These are phyloP conservation scores for Geosmithia morbida DNA, from an alignment of 2,329 filamentous ascomycete species.

Conservation along the genomic window DNA sequence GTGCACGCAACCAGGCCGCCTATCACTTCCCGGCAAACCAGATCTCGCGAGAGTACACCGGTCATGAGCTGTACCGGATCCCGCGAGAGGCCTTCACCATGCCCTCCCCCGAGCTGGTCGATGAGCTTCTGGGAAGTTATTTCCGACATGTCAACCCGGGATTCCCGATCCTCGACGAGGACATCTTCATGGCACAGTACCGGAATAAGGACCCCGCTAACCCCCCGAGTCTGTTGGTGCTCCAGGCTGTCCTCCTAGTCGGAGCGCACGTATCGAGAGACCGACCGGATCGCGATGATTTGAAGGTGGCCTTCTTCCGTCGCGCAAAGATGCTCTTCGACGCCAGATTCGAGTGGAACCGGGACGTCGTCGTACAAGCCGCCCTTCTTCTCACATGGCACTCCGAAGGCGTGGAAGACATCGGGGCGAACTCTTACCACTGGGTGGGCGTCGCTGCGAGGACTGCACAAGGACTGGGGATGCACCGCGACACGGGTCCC, in stretches of 20 bases:
- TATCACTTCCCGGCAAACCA: slow-evolving; percentile 16
- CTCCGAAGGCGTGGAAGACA: slow-evolving; percentile 38
- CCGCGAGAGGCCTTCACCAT: slow-evolving; percentile 29
- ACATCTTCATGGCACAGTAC: slow-evolving; percentile 33
- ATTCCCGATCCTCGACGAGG: slow-evolving; percentile 31
- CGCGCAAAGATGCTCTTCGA: slow-evolving; percentile 40
- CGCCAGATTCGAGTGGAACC: slow-evolving; percentile 34
- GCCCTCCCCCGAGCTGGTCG: slow-evolving; percentile 25
- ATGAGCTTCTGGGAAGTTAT: slow-evolving; percentile 30
- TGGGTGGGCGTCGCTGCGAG: slow-evolving; percentile 38
- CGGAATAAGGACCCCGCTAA: slow-evolving; percentile 4
- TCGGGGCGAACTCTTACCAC: slow-evolving; percentile 34
- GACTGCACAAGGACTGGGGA: slow-evolving; percentile 37
- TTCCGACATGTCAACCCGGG: slow-evolving; percentile 29
- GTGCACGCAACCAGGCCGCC: slow-evolving; percentile 1
- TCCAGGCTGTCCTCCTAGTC: slow-evolving; percentile 34
- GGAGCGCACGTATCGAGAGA: slow-evolving; percentile 33
- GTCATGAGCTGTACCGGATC: slow-evolving; percentile 34
- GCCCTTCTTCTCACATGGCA: slow-evolving; percentile 40
- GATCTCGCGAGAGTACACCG: slow-evolving; percentile 18
- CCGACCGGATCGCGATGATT: slow-evolving; percentile 11
- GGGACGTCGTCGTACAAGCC: slow-evolving; percentile 36
- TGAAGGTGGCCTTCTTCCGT: slow-evolving; percentile 31
- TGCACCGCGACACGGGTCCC: slow-evolving; percentile 23
- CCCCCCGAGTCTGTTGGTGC: slow-evolving; percentile 28